Base-by-base conservation (phyloP, 495 filamentous ascomycete species). In the Neohortaea acidophila region DNA sequence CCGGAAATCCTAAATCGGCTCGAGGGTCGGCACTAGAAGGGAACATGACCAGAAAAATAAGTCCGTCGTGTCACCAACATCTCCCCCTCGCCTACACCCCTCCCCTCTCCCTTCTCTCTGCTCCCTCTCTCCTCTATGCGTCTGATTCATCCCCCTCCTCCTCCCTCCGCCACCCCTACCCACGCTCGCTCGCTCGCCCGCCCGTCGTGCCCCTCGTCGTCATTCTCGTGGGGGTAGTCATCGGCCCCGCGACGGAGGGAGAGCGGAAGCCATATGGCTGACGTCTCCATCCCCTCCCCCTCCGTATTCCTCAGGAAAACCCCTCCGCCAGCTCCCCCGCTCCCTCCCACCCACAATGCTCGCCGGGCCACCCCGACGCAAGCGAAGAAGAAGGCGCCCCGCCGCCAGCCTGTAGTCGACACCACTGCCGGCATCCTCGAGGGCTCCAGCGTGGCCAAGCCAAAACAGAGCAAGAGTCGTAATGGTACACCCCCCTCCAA, bases 401-500 rank as follows among this genome's bases (percentile, higher is more conserved):
- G 34, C 4, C 7, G 8, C 21, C 33, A 38, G 12, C 33, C 48
- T 4, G 8, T 29, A 1, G 38, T 33, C 30, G 43, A 24, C n/a
- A 47, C 15, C 22, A 41, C 14, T 17, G 41, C 22, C 21, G 27
- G 42, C 27, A 18, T 25, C 11, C 27, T 31, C 17, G 46, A 36
- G 13, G 38, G 24, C 21, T 40, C 43, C 24, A 49, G 35, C 38
- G 50, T 54, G 41, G 54, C 54, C 21, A 84, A 80, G 49, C 73
- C 73, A 6, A 86, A 84, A 49, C 81, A 84, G 59, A 79, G 76
- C 33, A 86, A 86, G 54, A 84, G 80, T 58, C 73, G 81, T 49
- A 84, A 84, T 67, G 81, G 80, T 82, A 73, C 17, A 17, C 36
- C 9, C n/a, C 15, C 14, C 36, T 9, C 35, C 9, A 10, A 1